Percentiles rank a stretch among this genome's conserved stretches.
Conservation (phyloP, 2,329 filamentous ascomycete species). For the Fusarium domesticum region DNA sequence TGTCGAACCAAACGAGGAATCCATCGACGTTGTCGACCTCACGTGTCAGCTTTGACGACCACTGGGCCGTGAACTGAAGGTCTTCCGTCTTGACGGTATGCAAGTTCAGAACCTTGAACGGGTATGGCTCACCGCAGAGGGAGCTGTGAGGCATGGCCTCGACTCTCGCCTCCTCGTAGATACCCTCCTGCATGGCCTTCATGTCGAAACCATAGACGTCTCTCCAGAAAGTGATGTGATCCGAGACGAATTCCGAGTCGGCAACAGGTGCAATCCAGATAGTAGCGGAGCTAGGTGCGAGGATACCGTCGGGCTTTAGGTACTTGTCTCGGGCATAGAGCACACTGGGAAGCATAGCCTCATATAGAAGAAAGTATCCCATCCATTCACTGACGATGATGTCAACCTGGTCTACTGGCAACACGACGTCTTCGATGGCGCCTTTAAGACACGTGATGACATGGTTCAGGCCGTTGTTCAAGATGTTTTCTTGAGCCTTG, state of each 20-base stretch:
- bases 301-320: constrained; percentile 72
- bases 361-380: constrained; percentile 90
- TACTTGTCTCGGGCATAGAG: constrained; percentile 86
- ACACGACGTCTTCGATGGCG: constrained; percentile 80
- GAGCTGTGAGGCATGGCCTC: constrained; percentile 63
- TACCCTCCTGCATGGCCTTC: constrained; percentile 80
- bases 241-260: constrained; percentile 72
- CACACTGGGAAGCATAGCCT: constrained; percentile 93
- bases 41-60: constrained; percentile 58
- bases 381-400: constrained; percentile 98
- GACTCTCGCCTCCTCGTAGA: constrained; percentile 78
- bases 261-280: constrained; percentile 79
- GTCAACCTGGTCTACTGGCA: constrained; percentile 79
- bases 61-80: constrained; percentile 70
- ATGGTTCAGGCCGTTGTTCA: constrained; percentile 71
- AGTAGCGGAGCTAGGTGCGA: constrained; percentile 82
- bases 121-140: constrained; percentile 56
- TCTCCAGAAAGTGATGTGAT: constrained; percentile 82
- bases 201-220: constrained; percentile 95
- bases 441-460: constrained; percentile 78
- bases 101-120: constrained; percentile 74
- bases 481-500: constrained; percentile 81
- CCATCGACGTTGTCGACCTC: constrained; percentile 74
- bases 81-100: constrained; percentile 70
- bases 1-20: constrained; percentile 91